Evolutionary conservation across 2,329 filamentous ascomycete genomes (phyloP).

Genomic region (Chaetomiaceae sp.): DNA sequence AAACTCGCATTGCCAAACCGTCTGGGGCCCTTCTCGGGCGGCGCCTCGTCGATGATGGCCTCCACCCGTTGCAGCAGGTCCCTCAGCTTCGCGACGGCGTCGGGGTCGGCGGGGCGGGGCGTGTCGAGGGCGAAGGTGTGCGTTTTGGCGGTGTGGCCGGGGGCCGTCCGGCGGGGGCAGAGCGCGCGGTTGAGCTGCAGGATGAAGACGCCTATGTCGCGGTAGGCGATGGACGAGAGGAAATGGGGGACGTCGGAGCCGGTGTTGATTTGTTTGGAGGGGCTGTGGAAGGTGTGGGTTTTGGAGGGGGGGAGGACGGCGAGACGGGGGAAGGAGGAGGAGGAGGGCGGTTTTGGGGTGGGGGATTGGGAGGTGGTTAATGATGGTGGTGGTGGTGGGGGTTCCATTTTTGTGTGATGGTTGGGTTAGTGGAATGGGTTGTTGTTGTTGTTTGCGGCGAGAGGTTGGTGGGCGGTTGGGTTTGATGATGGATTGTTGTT

Average conservation of each 20-base stretch:
- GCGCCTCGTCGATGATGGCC: constrained; percentile 68
- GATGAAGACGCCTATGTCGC: constrained; percentile 80
- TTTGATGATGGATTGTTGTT: neutral
- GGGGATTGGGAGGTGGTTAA: neutral
- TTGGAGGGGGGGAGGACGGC: constrained; percentile 43
- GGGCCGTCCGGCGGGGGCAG: constrained; percentile 58
- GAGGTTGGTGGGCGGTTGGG: no score
- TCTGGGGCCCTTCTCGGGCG: constrained; percentile 78
- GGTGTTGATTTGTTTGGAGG: constrained; percentile 79
- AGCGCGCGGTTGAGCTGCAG: constrained; percentile 86
- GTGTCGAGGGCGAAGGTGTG: constrained; percentile 46
- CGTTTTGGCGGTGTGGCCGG: constrained; percentile 5
- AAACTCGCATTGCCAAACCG: constrained; percentile 93
- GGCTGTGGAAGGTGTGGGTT: constrained; percentile 59
- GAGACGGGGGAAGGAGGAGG: constrained; percentile 35
- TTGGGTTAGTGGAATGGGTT: neutral
- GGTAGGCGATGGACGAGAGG: constrained; percentile 75
- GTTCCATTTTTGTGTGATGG: constrained; percentile 9
- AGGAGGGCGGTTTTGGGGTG: neutral
- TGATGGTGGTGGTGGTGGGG: constrained; percentile 12
- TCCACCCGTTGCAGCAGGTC: constrained; percentile 61
- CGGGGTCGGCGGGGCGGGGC: constrained; percentile 41
- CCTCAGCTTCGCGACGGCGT: constrained; percentile 61
- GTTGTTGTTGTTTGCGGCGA: no score
- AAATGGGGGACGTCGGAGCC: constrained; percentile 77